A percentile compares a stretch with the other conserved stretches of the same genome.
Conservation (phyloP, 2,329 filamentous ascomycete species). For the Penicillium sp. region DNA sequence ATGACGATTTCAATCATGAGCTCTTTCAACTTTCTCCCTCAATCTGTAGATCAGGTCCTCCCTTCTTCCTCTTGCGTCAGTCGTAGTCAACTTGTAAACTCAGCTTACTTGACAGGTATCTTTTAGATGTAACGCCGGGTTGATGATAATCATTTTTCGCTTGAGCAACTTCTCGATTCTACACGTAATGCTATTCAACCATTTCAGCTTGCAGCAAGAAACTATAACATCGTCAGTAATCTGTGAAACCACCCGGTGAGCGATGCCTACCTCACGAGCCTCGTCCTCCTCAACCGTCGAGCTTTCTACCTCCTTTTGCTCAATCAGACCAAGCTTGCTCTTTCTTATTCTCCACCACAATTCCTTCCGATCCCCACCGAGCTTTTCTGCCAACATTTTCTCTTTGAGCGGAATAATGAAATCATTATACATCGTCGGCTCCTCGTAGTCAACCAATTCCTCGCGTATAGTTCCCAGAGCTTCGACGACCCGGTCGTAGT, state of each 20-base stretch:
- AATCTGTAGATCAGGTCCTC: not conserved
- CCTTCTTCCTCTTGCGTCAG: not conserved
- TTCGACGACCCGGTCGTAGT: slow-evolving; percentile 75
- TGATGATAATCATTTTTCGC: too few relatives aligned
- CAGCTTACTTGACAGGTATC: too few relatives aligned
- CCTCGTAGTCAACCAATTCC: slow-evolving; percentile 73
- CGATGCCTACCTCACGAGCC: slow-evolving; percentile 57
- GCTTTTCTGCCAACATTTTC: slow-evolving; percentile 66
- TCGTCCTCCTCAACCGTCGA: slow-evolving; percentile 71
- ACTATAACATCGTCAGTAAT: slow-evolving; percentile 7
- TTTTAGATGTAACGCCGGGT: too few relatives aligned
- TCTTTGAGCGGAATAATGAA: slow-evolving; percentile 72
- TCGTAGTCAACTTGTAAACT: too few relatives aligned
- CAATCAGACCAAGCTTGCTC: slow-evolving; percentile 72
- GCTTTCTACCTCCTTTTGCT: slow-evolving; percentile 60
- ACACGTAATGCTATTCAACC: not conserved
- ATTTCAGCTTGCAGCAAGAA: slow-evolving; percentile 1
- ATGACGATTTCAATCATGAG: slow-evolving; percentile 21
- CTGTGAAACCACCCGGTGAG: not conserved
- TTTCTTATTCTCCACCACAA: slow-evolving; percentile 77
- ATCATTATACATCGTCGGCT: slow-evolving; percentile 74
- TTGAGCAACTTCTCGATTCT: not conserved
- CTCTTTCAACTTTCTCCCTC: slow-evolving; percentile 1
- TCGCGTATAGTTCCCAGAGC: slow-evolving; percentile 76
- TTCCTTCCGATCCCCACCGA: slow-evolving; percentile 76